Base-by-base conservation (phyloP, 2,329 filamentous ascomycete species). In the Rhexocercosporidium sp. region DNA sequence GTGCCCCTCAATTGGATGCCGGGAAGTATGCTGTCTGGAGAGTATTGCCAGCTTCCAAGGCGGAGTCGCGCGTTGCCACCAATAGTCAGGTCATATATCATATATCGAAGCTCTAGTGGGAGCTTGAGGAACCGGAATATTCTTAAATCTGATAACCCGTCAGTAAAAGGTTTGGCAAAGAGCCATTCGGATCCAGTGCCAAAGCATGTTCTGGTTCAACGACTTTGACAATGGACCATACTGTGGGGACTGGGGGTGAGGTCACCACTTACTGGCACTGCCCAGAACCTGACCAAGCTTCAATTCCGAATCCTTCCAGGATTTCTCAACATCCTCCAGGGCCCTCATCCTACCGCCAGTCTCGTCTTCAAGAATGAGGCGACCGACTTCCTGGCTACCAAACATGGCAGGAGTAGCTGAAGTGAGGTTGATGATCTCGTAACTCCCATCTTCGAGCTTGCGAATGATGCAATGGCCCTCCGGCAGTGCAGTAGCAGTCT, bases 71-170 rank as follows among this genome's bases (percentile, higher is more conserved):
- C 20, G 3, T 31, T 29, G n/a, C 34, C 11, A 44, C 27, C 29
- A 11, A 56, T 27, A 3, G 39, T 46, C 9, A 56, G 9, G 14
- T 63, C 49, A 37, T 63, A 63, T 8, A 63, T 56, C 37, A 16
- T 34, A 16, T 31, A 31, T 25, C 49, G 34, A 9, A 63, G 22
- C 22, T 63, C 61, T 11, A 47, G 25, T 8, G 61, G 47, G 16
- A 63, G 51, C 16, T 56, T 63, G 25, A 63, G 20, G 25, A 63
- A 63, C 16, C 61, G 18, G 49, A 63, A 63, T 20, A 63, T 56
- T 34, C 37, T 18, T 25, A 34, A 16, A 16, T 57, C 61, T 63
- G 20, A 11, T 6, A 47, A 46, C 4, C 20, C 20, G 7, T 63
- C 34, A 63, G 49, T 37, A 11, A 11, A 11, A 37, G 12, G 34